A percentile compares a stretch with the other conserved stretches of the same genome.
These are phyloP conservation scores for Sordaria brevicollis DNA, from an alignment of 495 filamentous ascomycete genomes.

Conservation along the genomic window DNA sequence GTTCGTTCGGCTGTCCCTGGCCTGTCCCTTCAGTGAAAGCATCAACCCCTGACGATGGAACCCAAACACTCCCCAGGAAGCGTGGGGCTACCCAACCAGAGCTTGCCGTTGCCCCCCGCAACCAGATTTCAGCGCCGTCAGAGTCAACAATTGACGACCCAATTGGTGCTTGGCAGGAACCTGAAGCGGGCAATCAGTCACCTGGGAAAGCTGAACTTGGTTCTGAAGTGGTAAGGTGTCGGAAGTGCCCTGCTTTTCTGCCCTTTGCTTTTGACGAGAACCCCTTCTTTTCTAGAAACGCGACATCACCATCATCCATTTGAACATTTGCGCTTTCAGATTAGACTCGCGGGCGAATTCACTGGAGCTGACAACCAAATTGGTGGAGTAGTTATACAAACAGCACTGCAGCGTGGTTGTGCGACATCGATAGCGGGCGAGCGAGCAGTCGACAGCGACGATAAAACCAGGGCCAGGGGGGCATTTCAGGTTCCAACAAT, in stretches of 20 bases:
- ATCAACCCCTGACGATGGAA: not conserved
- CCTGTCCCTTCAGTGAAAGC: not conserved
- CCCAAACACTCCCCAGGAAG: not conserved
- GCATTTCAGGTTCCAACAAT: not conserved
- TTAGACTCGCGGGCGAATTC: not conserved
- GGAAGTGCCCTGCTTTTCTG: not conserved
- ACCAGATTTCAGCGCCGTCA: not conserved
- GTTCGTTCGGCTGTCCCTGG: too few relatives aligned
- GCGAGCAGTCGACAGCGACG: not conserved
- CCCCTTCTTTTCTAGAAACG: not conserved
- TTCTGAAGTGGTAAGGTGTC: not conserved
- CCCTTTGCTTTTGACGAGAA: not conserved
- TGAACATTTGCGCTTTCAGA: not conserved
- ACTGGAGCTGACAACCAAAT: not conserved
- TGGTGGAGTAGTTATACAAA: not conserved
- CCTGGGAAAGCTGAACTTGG: not conserved
- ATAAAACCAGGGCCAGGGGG: not conserved
- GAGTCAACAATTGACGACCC: not conserved
- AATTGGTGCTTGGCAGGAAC: not conserved
- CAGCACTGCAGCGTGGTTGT: not conserved
- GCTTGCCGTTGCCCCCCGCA: constrained; percentile 4
- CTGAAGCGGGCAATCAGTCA: not conserved
- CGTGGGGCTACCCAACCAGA: not conserved
- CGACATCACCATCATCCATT: not conserved
- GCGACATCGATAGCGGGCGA: not conserved